These are phyloP conservation scores for Heterobasidion irregulare DNA, from an alignment of 1,284 basidiomycete species.

Conservation along the genomic window DNA sequence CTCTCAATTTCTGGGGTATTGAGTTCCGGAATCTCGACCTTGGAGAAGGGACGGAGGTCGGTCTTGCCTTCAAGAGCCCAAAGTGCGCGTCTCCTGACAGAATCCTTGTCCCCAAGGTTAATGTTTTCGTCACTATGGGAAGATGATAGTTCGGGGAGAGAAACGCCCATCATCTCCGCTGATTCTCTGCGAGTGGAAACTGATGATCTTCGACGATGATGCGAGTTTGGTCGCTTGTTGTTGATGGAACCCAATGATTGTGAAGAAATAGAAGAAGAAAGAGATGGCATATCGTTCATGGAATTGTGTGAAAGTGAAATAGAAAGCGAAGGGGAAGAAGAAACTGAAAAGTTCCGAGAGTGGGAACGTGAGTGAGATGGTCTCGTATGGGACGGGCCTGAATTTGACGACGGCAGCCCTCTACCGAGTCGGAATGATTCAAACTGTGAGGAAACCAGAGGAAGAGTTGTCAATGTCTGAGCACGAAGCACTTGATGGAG, in stretches of 20 bases:
- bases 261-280: slow-evolving; percentile 20
- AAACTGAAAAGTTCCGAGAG: slow-evolving; percentile 53
- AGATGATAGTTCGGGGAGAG: slow-evolving; percentile 51
- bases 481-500: not conserved
- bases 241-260: slow-evolving; percentile 22
- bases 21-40: slow-evolving; percentile 76
- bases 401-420: slow-evolving; percentile 19
- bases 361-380: slow-evolving; percentile 42
- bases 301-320: slow-evolving; percentile 20
- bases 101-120: slow-evolving; percentile 66
- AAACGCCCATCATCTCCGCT: slow-evolving; percentile 75
- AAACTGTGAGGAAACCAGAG: slow-evolving; percentile 31
- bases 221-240: slow-evolving; percentile 55
- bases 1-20: slow-evolving; percentile 45
- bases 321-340: slow-evolving; percentile 23
- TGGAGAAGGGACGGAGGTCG: slow-evolving; percentile 48
- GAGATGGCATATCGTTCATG: slow-evolving; percentile 24
- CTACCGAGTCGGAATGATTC: slow-evolving; percentile 43
- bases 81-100: slow-evolving; percentile 67
- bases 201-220: slow-evolving; percentile 75
- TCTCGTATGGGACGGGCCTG: slow-evolving; percentile 19
- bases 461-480: not conserved
- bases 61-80: slow-evolving; percentile 74
- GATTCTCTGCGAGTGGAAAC: slow-evolving; percentile 78
- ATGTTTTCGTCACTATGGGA: slow-evolving; percentile 54